Evolutionary conservation across 768 basidiomycete genomes (phyloP).

Genomic region (Agrocybe pediades): DNA sequence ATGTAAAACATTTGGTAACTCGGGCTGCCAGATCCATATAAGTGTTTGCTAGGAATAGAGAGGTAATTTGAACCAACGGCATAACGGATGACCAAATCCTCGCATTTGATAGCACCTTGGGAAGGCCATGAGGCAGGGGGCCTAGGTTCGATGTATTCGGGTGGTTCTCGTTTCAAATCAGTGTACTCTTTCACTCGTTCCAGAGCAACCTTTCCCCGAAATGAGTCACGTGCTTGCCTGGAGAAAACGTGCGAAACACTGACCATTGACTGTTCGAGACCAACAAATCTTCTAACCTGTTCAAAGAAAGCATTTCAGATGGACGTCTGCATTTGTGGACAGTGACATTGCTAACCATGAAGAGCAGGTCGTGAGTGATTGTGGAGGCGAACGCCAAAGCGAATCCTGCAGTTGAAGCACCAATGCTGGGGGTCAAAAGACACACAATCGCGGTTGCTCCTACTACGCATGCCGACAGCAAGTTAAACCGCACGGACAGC

Average conservation of each 20-base stretch:
- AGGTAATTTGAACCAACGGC: constrained; percentile 53
- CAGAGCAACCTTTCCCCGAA: constrained; percentile 66
- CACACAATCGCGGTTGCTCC: constrained; percentile 73
- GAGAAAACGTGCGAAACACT: not conserved
- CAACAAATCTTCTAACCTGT: constrained; percentile 76
- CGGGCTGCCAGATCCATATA: constrained; percentile 71
- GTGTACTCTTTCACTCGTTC: constrained; percentile 94
- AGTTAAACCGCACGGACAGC: constrained; percentile 78
- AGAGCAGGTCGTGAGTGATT: constrained; percentile 63
- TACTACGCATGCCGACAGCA: constrained; percentile 67
- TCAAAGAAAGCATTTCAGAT: not conserved
- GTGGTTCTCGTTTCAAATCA: constrained; percentile 71
- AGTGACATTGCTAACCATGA: not conserved
- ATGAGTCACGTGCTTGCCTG: not conserved
- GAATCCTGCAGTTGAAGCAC: constrained; percentile 84
- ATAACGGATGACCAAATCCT: constrained; percentile 77
- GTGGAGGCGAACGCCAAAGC: constrained; percentile 82
- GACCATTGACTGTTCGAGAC: constrained; percentile 92
- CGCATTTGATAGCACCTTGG: constrained; percentile 65
- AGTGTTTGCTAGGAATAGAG: not conserved
- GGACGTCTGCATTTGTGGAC: not conserved
- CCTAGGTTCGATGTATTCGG: constrained; percentile 87
- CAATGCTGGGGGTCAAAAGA: constrained; percentile 67
- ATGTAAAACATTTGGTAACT: constrained; percentile 86
- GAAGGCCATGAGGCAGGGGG: constrained; percentile 82